Conservation (phyloP, 768 basidiomycete species). For the Holtermanniella nyarrowii region DNA sequence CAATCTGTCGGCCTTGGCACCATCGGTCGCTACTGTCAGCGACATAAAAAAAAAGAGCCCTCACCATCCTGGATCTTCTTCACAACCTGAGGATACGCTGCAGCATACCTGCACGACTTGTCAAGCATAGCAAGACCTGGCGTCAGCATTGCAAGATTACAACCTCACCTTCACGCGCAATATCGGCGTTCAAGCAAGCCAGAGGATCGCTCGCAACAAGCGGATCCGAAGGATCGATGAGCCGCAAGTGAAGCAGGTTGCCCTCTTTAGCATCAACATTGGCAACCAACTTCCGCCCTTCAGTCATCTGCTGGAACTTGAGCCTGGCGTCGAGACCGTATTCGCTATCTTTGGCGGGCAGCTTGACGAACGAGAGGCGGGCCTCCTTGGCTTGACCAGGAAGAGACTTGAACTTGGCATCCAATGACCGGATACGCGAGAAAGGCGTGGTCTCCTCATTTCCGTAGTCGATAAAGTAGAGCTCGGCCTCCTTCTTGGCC, state of each 20-base stretch:
- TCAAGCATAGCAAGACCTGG: slow-evolving; percentile 38
- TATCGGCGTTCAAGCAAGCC: slow-evolving; percentile 76
- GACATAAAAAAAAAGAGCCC: neutral
- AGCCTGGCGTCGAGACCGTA: slow-evolving; percentile 68
- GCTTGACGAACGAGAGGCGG: slow-evolving; percentile 79
- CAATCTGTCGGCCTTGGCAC: slow-evolving; percentile 37
- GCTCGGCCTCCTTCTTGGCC: slow-evolving; percentile 84
- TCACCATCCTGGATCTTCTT: slow-evolving; percentile 33
- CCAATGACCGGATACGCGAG: slow-evolving; percentile 67
- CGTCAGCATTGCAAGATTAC: neutral
- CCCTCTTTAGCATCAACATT: slow-evolving; percentile 84
- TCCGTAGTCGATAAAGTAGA: slow-evolving; percentile 76
- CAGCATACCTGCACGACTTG: slow-evolving; percentile 32
- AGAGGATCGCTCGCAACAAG: slow-evolving; percentile 56
- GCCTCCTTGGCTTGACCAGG: slow-evolving; percentile 93
- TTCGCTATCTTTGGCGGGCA: slow-evolving; percentile 69
- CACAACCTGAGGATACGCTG: slow-evolving; percentile 35
- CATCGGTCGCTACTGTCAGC: slow-evolving; percentile 29
- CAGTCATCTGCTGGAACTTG: slow-evolving; percentile 47
- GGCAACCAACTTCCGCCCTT: slow-evolving; percentile 93
- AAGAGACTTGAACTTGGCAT: slow-evolving; percentile 76
- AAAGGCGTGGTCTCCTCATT: slow-evolving; percentile 84
- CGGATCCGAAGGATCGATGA: slow-evolving; percentile 80
- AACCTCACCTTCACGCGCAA: slow-evolving; percentile 65
- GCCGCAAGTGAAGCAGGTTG: slow-evolving; percentile 66